phyloP scores from a whole-genome alignment of 441 rosid species.

The Melastoma candidum region DNA sequence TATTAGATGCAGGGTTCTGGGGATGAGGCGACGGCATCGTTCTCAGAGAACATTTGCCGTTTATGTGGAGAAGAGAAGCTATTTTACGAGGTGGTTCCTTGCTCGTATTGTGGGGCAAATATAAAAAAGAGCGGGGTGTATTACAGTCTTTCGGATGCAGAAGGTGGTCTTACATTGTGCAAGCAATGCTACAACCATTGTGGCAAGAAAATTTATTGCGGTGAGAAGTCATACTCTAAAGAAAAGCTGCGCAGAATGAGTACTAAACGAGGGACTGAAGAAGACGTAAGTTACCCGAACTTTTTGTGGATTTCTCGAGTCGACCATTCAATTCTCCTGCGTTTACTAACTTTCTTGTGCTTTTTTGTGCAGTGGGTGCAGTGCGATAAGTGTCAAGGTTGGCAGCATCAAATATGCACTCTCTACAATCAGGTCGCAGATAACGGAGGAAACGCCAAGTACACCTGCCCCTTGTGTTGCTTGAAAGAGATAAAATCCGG shows the following conservation, averaged over 20 bases:
- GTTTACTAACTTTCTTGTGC: background rate
- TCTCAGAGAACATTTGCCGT: constrained; percentile 35
- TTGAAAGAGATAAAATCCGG: constrained; percentile 31
- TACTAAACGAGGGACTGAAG: constrained; percentile 2
- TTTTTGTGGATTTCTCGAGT: background rate
- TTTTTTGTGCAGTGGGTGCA: constrained; percentile 55
- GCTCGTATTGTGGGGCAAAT: constrained; percentile 34
- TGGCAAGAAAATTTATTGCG: background rate
- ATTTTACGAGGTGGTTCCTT: constrained; percentile 40
- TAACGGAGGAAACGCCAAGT: constrained; percentile 27
- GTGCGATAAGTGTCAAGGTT: constrained; percentile 42
- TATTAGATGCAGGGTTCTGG: constrained; percentile 2
- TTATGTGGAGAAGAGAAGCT: constrained; percentile 36
- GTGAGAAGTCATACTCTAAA: constrained; percentile 5
- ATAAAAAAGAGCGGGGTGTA: constrained; percentile 26
- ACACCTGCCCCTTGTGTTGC: constrained; percentile 56
- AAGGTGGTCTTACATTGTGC: background rate
- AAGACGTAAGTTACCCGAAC: constrained; percentile 8
- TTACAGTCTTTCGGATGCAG: constrained; percentile 22
- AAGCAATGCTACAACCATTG: background rate
- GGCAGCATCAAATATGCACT: constrained; percentile 86
- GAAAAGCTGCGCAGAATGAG: constrained; percentile 4
- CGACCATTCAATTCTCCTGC: background rate
- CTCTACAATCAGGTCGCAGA: constrained; percentile 46
- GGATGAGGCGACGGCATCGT: constrained; percentile 1